Conservation (phyloP, 108 stramenopile genomes). For the Mayamaea pseudoterrestris region DNA sequence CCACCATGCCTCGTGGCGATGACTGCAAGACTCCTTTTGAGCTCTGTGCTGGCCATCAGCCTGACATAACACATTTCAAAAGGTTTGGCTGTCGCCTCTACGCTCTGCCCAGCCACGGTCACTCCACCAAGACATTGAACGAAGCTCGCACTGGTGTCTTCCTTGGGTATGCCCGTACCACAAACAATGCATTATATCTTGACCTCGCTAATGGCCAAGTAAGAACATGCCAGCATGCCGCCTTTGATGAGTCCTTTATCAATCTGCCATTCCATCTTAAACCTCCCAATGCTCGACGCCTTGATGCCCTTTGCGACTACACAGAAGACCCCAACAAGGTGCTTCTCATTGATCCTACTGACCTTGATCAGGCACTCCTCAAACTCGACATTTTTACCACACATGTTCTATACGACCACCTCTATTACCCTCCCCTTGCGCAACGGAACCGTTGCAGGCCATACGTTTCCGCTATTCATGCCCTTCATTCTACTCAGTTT, state of each 20-base stretch:
- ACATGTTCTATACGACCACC: not conserved
- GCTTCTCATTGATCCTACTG: no score
- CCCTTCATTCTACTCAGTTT: no score
- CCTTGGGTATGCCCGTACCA: conserved; percentile 12
- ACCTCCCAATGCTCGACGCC: conserved; percentile 7
- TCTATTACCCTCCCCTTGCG: not conserved
- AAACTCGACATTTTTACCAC: not conserved
- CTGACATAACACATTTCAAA: conserved; percentile 7
- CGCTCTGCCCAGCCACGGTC: not conserved
- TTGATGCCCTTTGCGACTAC: not conserved
- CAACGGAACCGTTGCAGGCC: not conserved
- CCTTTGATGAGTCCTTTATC: conserved; percentile 29
- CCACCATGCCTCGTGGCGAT: no score
- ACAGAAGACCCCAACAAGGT: no score
- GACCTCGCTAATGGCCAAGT: conserved; percentile 7
- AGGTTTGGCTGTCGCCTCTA: conserved; percentile 31
- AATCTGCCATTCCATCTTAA: conserved; percentile 8
- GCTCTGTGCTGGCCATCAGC: not conserved
- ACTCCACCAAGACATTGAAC: not conserved
- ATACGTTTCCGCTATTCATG: no score
- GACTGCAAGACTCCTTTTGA: not conserved
- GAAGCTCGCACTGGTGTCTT: conserved; percentile 14
- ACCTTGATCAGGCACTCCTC: not conserved
- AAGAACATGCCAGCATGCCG: conserved; percentile 16
- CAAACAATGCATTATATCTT: conserved; percentile 10